These are phyloP conservation scores for Golubevia sp. DNA, from an alignment of 1,284 basidiomycete genomes.

Conservation along the genomic window DNA sequence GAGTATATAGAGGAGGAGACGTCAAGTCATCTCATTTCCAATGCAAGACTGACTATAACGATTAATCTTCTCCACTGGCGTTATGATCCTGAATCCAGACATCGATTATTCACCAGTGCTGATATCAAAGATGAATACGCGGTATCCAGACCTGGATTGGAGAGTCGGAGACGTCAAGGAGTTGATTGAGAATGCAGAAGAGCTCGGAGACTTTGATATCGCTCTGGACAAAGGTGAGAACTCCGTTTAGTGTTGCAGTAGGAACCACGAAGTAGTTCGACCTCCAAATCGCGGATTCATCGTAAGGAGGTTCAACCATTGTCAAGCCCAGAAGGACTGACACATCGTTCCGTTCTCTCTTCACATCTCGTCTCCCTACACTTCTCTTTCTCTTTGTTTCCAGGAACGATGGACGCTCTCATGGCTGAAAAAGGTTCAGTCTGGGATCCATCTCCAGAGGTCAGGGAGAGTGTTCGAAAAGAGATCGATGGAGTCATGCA, in stretches of 20 bases:
- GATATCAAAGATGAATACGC: conserved; percentile 29
- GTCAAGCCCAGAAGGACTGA: no score
- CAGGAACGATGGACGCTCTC: conserved; percentile 53
- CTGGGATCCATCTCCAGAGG: conserved; percentile 40
- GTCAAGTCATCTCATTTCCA: no score
- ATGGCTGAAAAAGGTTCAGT: conserved; percentile 49
- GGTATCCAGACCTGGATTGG: conserved; percentile 31
- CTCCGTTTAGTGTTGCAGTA: background rate
- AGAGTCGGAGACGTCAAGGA: conserved; percentile 47
- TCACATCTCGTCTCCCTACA: background rate
- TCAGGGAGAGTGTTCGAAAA: conserved; percentile 19
- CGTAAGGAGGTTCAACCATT: no score
- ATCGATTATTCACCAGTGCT: conserved; percentile 41
- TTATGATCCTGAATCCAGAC: no score
- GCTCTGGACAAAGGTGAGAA: conserved; percentile 45
- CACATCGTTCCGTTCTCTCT: background rate
- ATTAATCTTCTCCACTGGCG: no score
- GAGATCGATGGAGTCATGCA: conserved; percentile 44
- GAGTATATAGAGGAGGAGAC: no score
- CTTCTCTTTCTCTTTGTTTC: background rate
- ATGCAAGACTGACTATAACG: no score
- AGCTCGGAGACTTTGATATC: conserved; percentile 47
- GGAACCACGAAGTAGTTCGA: no score
- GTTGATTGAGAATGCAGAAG: conserved; percentile 18
- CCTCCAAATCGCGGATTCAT: background rate